phyloP scores from a whole-genome alignment of 192 early-diverging fungal species.

The Podila verticillata region DNA sequence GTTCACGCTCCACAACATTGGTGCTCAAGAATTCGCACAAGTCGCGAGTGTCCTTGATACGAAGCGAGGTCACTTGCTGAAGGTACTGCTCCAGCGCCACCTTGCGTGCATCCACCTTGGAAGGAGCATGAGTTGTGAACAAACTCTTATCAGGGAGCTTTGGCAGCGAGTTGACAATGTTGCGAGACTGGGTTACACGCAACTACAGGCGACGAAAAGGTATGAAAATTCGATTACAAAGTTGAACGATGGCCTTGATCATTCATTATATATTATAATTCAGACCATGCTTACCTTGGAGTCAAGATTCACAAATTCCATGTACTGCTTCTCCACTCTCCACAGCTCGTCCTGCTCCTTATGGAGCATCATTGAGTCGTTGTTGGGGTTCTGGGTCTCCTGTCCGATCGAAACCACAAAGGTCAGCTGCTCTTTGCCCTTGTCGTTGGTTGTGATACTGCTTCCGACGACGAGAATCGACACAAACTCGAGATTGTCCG shows the following conservation, averaged over 20 bases:
- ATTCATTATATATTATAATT: not conserved
- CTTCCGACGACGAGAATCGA: constrained; percentile 57
- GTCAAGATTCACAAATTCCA: constrained; percentile 87
- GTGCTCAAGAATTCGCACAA: constrained; percentile 83
- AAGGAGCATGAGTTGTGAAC: constrained; percentile 82
- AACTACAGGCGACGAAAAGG: constrained; percentile 21
- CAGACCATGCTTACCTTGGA: constrained; percentile 63
- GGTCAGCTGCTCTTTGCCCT: constrained; percentile 76
- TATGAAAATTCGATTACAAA: too few species aligned
- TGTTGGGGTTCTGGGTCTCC: constrained; percentile 34
- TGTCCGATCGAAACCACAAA: constrained; percentile 66
- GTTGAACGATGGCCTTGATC: not conserved
- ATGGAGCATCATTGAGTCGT: constrained; percentile 17
- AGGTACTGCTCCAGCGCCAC: constrained; percentile 86
- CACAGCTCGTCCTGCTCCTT: constrained; percentile 72
- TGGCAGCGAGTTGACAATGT: constrained; percentile 65
- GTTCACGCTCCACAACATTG: constrained; percentile 63
- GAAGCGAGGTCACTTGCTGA: constrained; percentile 72
- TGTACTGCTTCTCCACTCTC: constrained; percentile 89
- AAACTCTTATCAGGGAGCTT: constrained; percentile 88
- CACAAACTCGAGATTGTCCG: constrained; percentile 29
- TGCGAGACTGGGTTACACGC: constrained; percentile 53
- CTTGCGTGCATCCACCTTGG: constrained; percentile 90
- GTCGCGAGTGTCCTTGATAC: constrained; percentile 67
- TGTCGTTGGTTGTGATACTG: constrained; percentile 78